Base-by-base conservation (phyloP, 2,329 filamentous ascomycete species). In the Annulohypoxylon truncatum region DNA sequence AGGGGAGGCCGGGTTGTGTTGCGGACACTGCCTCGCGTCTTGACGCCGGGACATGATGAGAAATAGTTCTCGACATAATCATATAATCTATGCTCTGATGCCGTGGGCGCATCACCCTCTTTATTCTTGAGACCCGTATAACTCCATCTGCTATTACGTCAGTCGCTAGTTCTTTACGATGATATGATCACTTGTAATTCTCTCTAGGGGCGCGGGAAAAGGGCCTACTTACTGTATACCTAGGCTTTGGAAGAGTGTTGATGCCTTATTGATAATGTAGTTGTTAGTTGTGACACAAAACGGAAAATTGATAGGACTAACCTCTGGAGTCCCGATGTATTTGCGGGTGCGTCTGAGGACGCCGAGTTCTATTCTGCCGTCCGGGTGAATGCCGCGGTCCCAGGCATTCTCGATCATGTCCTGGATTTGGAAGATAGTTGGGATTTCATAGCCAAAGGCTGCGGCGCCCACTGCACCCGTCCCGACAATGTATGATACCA, bases 291-390 rank as follows among this genome's bases (percentile, higher is more conserved):
- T 22, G 22, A 35, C 7, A n/a, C 29, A 28, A 22, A 22, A 48
- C 15, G 29, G 18, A 29, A n/a, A 18, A 28, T 15, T 22, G 4
- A n/a, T 2, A n/a, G 2, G n/a, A 47, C 47, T 44, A 8, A 92
- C 92, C 83, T 98, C 95, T 7, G 93, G 90, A 1, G 95, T 97
- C 13, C 95, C 95, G 72, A 98, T 98, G 75, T 96, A 98, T 78
- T 97, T 98, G 65, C 96, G 88, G 0, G 94, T 97, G n/a, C 90
- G 90, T 68, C 83, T 88, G 68, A 98, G 92, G 0, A 94, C 93
- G 2, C 95, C 95, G 0, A 94, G 97, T 78, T 98, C 93, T 2
- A 87, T 76, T 31, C 92, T 86, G 2, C 92, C 93, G 46, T 89
- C 84, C 2, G 86, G 77, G 73, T 96, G 96, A 76, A 96, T 93